phyloP scores from a whole-genome alignment of 1,284 basidiomycete species.

The Xerocomus nothofagi region DNA sequence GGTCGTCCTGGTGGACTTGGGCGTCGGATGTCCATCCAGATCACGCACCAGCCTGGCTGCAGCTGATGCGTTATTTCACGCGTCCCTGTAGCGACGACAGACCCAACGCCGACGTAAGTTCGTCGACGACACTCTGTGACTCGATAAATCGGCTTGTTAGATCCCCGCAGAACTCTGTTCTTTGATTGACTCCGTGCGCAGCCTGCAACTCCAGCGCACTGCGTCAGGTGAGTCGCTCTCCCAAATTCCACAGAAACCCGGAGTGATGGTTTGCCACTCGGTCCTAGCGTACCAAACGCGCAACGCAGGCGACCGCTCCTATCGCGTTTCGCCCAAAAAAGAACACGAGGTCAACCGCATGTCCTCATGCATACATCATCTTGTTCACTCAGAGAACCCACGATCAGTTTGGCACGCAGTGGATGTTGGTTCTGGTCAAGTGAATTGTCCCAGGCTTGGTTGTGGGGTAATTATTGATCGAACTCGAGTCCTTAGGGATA shows the following conservation, averaged over 20 bases:
- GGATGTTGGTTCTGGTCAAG: constrained; percentile 57
- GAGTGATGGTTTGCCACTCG: neutral
- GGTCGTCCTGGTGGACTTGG: constrained; percentile 35
- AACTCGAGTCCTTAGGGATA: constrained; percentile 41
- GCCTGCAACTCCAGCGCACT: constrained; percentile 30
- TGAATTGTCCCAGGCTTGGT: constrained; percentile 26
- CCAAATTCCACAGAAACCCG: neutral
- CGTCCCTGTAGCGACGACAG: constrained; percentile 16
- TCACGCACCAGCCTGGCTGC: constrained; percentile 26
- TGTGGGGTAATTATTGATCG: neutral
- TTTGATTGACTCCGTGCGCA: constrained; percentile 28
- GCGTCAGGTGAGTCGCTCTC: constrained; percentile 14
- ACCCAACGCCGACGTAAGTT: constrained; percentile 17
- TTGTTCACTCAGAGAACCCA: constrained; percentile 14
- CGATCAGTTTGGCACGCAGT: constrained; percentile 39
- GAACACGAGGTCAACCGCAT: constrained; percentile 52
- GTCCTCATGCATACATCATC: constrained; percentile 40
- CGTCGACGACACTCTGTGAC: neutral
- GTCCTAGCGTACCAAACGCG: constrained; percentile 13
- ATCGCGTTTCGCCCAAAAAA: constrained; percentile 58
- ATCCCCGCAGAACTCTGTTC: constrained; percentile 28
- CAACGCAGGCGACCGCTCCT: constrained; percentile 12
- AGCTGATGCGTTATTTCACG: constrained; percentile 27
- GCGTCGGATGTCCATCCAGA: constrained; percentile 14
- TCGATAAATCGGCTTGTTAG: constrained; percentile 11